These are phyloP conservation scores for Ilyonectria sp. DNA, from an alignment of 2,329 filamentous ascomycete genomes.

Conservation along the genomic window DNA sequence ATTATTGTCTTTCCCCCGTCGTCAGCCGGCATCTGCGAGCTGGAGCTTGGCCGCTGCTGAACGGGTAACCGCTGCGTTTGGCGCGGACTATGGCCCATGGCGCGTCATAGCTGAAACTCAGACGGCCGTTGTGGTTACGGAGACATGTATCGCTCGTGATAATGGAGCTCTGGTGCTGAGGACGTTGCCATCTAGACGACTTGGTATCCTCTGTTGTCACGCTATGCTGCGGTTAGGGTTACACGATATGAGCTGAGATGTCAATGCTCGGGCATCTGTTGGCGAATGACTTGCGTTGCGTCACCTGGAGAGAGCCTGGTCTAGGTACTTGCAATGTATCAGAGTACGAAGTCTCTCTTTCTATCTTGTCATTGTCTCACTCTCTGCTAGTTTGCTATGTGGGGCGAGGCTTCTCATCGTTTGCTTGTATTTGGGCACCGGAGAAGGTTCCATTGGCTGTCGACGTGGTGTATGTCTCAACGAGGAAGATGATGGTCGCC, in stretches of 20 bases:
- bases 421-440: conserved; percentile 34
- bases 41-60: not conserved
- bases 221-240: conserved; percentile 22
- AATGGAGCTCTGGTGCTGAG: not conserved
- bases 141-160: not conserved
- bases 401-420: conserved; percentile 10
- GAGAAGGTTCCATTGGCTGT: not conserved
- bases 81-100: not conserved
- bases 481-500: not conserved
- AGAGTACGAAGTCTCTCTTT: conserved; percentile 11
- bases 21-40: not conserved
- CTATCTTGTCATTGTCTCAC: conserved; percentile 41
- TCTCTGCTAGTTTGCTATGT: conserved; percentile 31
- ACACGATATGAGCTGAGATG: conserved; percentile 34
- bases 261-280: conserved; percentile 35
- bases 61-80: conserved; percentile 3
- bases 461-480: not conserved
- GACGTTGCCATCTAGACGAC: conserved; percentile 1
- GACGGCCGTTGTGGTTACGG: not conserved
- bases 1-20: not conserved
- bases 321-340: conserved; percentile 22
- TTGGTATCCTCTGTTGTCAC: conserved; percentile 19
- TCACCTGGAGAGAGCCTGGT: conserved; percentile 24
- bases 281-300: conserved; percentile 40
- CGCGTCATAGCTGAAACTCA: conserved; percentile 7